phyloP scores from a whole-genome alignment of 1,139 yeast species.

The Saccharomyces pastorianus region DNA sequence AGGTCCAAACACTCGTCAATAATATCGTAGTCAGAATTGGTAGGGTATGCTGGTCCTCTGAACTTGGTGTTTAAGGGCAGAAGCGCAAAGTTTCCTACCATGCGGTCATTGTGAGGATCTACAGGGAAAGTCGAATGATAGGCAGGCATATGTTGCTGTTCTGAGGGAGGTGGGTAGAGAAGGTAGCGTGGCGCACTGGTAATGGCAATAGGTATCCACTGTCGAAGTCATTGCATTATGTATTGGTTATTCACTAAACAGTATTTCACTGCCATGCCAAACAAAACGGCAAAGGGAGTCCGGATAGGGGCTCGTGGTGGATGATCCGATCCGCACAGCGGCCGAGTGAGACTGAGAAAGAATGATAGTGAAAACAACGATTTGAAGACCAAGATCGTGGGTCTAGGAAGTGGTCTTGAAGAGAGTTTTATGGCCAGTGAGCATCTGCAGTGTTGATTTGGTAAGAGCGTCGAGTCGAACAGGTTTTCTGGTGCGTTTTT shows the following conservation, averaged over 20 bases:
- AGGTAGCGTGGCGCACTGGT: neutral
- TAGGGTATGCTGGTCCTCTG: conserved; percentile 86
- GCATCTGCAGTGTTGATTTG: neutral
- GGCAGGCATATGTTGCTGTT: conserved; percentile 39
- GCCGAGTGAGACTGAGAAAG: neutral
- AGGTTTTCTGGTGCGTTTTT: neutral
- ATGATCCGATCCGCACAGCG: neutral
- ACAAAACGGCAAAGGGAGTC: neutral
- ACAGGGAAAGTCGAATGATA: conserved; percentile 84
- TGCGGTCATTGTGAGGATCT: conserved; percentile 46
- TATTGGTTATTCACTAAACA: too few relatives aligned
- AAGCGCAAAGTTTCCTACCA: conserved; percentile 61
- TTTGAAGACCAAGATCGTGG: neutral
- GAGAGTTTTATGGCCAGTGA: neutral
- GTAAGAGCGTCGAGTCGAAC: neutral
- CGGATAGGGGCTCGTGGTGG: conserved; percentile 1
- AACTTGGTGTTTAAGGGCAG: conserved; percentile 76
- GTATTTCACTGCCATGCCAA: neutral
- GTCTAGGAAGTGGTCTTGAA: neutral
- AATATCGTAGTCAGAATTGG: conserved; percentile 72
- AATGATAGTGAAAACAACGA: neutral
- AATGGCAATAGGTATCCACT: neutral
- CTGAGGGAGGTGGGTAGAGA: neutral
- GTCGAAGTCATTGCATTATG: neutral
- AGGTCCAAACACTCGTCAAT: conserved; percentile 85